A percentile compares a stretch with the other conserved stretches of the same genome.
These are phyloP conservation scores for Raphanus sativus DNA, from an alignment of 345 rosid species.

Conservation along the genomic window DNA sequence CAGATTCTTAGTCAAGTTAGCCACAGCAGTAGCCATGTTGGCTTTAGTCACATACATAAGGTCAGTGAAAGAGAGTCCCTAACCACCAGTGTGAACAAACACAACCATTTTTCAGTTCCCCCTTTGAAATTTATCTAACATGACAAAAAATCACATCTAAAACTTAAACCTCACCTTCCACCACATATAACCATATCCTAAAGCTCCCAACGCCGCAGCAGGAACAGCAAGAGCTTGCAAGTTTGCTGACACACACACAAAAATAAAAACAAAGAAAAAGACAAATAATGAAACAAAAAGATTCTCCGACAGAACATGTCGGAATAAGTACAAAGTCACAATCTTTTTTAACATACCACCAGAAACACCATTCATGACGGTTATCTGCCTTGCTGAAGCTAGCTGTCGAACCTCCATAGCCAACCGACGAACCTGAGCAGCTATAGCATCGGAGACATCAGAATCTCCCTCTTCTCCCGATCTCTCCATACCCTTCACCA, in stretches of 20 bases:
- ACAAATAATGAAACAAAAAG: not conserved
- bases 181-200: conserved; percentile 99
- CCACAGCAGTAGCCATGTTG: conserved; percentile 75
- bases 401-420: conserved; percentile 71
- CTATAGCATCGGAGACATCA: conserved; percentile 58
- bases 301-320: not conserved
- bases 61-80: conserved; percentile 88
- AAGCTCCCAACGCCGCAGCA: conserved; percentile 77
- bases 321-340: not conserved
- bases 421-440: conserved; percentile 69
- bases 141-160: not conserved
- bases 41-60: conserved; percentile 88
- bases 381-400: conserved; percentile 67
- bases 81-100: conserved; percentile 16
- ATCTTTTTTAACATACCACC: conserved; percentile 40
- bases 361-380: conserved; percentile 72
- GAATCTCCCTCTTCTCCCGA: conserved; percentile 48
- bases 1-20: conserved; percentile 80
- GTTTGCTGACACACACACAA: conserved; percentile 16
- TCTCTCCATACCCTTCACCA: conserved; percentile 61
- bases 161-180: conserved; percentile 66
- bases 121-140: too few species aligned
- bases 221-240: conserved; percentile 59
- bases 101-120: not conserved
- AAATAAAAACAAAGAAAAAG: not conserved